Percentiles rank a stretch among this genome's conserved stretches.
These are phyloP conservation scores for Cutaneotrichosporon sp. DNA, from an alignment of 1,284 basidiomycete species.

Conservation along the genomic window DNA sequence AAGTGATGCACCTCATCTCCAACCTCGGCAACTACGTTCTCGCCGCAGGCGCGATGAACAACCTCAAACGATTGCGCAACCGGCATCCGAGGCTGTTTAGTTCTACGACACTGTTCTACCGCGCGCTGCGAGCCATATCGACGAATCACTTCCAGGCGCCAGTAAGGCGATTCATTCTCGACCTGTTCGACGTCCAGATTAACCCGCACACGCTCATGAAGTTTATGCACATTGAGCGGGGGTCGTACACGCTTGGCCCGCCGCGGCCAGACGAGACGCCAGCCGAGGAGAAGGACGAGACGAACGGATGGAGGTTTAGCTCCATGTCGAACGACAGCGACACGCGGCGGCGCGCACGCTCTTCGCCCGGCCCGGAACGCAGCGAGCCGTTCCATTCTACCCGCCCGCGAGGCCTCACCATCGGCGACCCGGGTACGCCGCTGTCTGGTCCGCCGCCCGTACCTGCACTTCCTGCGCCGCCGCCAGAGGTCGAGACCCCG, in stretches of 20 bases:
- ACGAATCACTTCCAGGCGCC: slow-evolving; percentile 83
- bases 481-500: too few species aligned
- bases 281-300: not conserved
- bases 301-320: not conserved
- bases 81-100: slow-evolving; percentile 61
- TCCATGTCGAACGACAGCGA: slow-evolving; percentile 1
- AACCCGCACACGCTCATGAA: slow-evolving; percentile 30
- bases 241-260: slow-evolving; percentile 6
- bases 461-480: not conserved
- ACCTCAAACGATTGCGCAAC: slow-evolving; percentile 80
- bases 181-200: slow-evolving; percentile 80
- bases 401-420: slow-evolving; percentile 6
- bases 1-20: slow-evolving; percentile 82
- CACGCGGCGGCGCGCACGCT: slow-evolving; percentile 7
- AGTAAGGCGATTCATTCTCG: slow-evolving; percentile 84
- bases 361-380: slow-evolving; percentile 14
- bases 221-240: slow-evolving; percentile 28
- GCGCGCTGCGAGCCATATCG: slow-evolving; percentile 77
- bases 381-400: not conserved
- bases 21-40: slow-evolving; percentile 95
- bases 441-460: not conserved
- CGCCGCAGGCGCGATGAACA: slow-evolving; percentile 83
- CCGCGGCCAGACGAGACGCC: slow-evolving; percentile 6
- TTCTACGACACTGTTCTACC: slow-evolving; percentile 71
- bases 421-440: not conserved